Percentiles rank a stretch among this genome's conserved stretches.
These are phyloP conservation scores for Camelina hispida DNA, from an alignment of 345 rosid genomes.

Conservation along the genomic window DNA sequence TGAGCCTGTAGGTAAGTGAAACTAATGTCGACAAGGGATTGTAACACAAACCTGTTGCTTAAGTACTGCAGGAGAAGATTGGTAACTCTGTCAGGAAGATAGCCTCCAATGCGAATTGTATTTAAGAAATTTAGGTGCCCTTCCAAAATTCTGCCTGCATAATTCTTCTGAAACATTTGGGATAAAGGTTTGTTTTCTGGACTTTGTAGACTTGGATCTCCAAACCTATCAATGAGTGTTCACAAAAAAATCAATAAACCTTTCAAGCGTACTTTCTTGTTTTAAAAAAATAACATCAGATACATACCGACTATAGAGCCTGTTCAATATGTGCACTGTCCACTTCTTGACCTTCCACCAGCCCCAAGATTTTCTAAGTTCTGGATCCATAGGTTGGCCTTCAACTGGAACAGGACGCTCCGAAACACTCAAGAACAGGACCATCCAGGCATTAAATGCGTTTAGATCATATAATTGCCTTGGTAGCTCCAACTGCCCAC, in stretches of 20 bases:
- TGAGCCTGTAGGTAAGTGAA: constrained; percentile 1
- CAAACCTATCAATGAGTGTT: constrained; percentile 65
- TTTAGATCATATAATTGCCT: constrained; percentile 77
- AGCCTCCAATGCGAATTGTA: constrained; percentile 84
- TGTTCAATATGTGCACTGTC: constrained; percentile 94
- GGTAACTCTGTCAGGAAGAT: constrained; percentile 95
- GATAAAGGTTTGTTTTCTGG: constrained; percentile 87
- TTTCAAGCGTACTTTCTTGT: constrained; percentile 6
- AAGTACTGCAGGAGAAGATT: constrained; percentile 95
- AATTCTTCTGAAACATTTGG: constrained; percentile 89
- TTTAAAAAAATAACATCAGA: background rate
- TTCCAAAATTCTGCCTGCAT: constrained; percentile 91
- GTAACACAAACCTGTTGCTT: constrained; percentile 76
- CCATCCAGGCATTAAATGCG: constrained; percentile 94
- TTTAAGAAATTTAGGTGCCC: constrained; percentile 86
- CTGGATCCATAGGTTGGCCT: constrained; percentile 91
- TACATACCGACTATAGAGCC: constrained; percentile 84
- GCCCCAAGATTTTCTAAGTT: constrained; percentile 95
- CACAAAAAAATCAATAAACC: constrained; percentile 2
- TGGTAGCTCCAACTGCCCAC: constrained; percentile 90
- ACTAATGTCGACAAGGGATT: constrained; percentile 21
- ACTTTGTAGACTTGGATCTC: constrained; percentile 89
- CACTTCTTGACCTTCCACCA: constrained; percentile 99
- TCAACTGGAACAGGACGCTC: constrained; percentile 96
- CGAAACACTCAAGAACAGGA: constrained; percentile 81